Base-by-base conservation (phyloP, 176 grass and related monocot genomes). In the Eleusine indica region DNA sequence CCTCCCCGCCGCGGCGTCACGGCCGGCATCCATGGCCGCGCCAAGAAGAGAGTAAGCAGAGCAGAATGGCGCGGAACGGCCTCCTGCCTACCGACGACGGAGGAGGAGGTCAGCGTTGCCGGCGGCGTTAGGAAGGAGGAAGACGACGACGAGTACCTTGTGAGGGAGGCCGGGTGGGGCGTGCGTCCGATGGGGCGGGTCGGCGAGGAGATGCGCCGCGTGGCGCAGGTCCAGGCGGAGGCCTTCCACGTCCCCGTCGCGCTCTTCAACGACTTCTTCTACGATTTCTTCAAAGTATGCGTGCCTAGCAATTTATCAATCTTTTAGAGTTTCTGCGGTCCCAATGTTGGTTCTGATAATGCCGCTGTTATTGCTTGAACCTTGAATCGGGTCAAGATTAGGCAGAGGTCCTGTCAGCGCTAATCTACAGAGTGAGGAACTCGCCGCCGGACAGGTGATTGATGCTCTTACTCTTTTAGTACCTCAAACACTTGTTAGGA, bases 391-490 rank as follows among this genome's bases (percentile, higher is more conserved):
- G 71, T 86, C 79, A 90, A 93, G 91, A 85, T 88, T 81, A 98
- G 96, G 96, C 93, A 37, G 92, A 98, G 71, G 89, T 98, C 82
- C 77, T 98, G 72, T 85, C 96, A 21, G 96, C 91, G 71, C 93
- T 98, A 69, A 91, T 94, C 39, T 91, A 90, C 82, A 93, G 77
- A 85, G 53, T 98, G 71, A 85, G 88, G 77, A 95, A 90, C 88
- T 98, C 93, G 66, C 87, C 87, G n/a, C 84, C 87, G 3, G 82
- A 95, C 47, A 95, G 96, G 96, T 95, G 52, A 17, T 22, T 28
- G 57, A 76, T 75, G 12, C 85, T 89, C 38, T 42, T 89, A 18
- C 19, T 60, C n/a, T 6, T 29, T 3, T 37, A 51, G 68, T 65
- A 17, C 32, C 76, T 73, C 42, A 4, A 82, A 53, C 22, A 4